phyloP scores from a whole-genome alignment of 352 stramenopile genomes.

The Blastocystis sp. region DNA sequence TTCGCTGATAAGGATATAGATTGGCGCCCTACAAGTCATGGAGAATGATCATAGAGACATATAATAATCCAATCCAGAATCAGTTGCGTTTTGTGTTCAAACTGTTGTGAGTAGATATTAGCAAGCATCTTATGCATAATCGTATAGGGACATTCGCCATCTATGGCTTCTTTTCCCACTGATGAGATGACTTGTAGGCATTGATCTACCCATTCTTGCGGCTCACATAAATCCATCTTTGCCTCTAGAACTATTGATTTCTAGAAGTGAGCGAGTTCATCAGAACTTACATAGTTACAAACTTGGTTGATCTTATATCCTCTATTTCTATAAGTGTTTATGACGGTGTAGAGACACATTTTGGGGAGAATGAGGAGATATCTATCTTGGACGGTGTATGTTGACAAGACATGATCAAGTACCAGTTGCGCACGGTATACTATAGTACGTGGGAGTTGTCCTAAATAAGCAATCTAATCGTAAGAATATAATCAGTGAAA shows the following conservation, averaged over 20 bases:
- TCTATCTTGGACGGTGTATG: neutral
- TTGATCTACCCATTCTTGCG: neutral
- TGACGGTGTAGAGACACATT: neutral
- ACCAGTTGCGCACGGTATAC: neutral
- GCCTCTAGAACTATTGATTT: neutral
- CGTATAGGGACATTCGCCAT: neutral
- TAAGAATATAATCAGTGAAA: neutral
- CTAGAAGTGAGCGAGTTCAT: neutral
- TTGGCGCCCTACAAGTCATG: neutral
- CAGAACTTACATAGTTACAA: neutral
- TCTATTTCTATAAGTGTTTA: neutral
- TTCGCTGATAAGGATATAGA: neutral
- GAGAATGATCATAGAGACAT: neutral
- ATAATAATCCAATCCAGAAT: neutral
- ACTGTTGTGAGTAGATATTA: neutral
- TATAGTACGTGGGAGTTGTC: neutral
- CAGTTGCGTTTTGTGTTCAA: neutral
- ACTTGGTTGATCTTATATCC: neutral
- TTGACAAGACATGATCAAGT: neutral
- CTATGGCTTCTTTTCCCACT: neutral
- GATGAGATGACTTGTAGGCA: neutral
- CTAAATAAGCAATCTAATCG: neutral
- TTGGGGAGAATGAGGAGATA: neutral
- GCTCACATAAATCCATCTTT: neutral
- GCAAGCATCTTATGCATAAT: neutral